Base-by-base conservation (phyloP, 495 filamentous ascomycete species). In the Lasiosphaeria miniovina region DNA sequence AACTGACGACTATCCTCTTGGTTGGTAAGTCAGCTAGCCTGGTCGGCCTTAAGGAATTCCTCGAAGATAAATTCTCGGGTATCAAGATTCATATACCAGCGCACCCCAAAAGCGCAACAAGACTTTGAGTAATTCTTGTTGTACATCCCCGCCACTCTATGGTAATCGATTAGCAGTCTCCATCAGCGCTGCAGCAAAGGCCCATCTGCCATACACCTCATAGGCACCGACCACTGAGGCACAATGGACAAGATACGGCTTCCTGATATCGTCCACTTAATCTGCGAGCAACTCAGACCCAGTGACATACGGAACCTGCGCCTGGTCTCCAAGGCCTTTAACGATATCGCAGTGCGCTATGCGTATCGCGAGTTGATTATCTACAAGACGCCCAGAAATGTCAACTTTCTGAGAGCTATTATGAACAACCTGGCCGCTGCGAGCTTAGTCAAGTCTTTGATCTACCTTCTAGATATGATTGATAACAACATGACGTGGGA, bases 11-110 rank as follows among this genome's bases (percentile, higher is more conserved):
- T n/a, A 12, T 45, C 15, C 41, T 45, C 15, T 14, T 45, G 41
- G 41, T 45, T 45, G 41, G 41, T 45, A n/a, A n/a, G 41, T 45
- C 41, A 14, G 41, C 41, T 45, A n/a, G 41, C 41, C 11, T 45
- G 15, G 41, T 45, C 41, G 41, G 41, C 11, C 41, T 45, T n/a
- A 10, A 45, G 41, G 4, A 14, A 14, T 45, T 6, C 15, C 41
- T 45, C 11, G 11, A 12, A 45, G 15, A 45, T 14, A 10, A 12
- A 14, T 45, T 45, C 4, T n/a, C 41, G 11, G 12, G 15, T 45
- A 45, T n/a, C n/a, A n/a, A n/a, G n/a, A n/a, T n/a, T n/a, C n/a
- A n/a, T n/a, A n/a, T n/a, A n/a, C n/a, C n/a, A n/a, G n/a, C n/a
- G n/a, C n/a, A n/a, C n/a, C n/a, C n/a, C n/a, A n/a, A n/a, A n/a